Base-by-base conservation (phyloP, 2,329 filamentous ascomycete genomes). In the Exophiala oligosperma region DNA sequence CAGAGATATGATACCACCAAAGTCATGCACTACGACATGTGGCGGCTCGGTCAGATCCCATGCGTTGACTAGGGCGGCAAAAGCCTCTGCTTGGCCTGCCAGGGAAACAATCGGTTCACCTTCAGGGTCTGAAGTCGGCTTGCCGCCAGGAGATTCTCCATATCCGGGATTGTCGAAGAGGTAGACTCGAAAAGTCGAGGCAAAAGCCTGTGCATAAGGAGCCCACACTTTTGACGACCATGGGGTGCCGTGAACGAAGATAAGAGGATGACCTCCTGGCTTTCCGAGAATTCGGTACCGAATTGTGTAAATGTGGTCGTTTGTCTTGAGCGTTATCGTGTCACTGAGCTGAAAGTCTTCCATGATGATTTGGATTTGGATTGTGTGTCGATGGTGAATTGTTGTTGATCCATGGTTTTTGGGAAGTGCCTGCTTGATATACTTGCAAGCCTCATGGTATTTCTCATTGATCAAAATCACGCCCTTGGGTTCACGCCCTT, bases 221-320 rank as follows among this genome's bases (percentile, higher is more conserved):
- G 57, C 47, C 74, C 75, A 79, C 11, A 79, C 69, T 1, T 56
- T 63, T 1, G 74, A 77, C 1, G 76, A 77, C 76, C 77, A 79
- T 0, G 77, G 77, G 0, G 77, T 80, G 51, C 77, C 77, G 54
- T 79, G 77, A 9, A 79, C 65, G 38, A 79, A 78, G 9, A 79
- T 64, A 0, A 77, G 57, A 1, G 75, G 73, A 12, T 69, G 72
- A 0, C 54, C 56, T 0, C 38, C 40, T 2, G 60, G 37, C 3
- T 67, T 38, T 5, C 75, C 75, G 0, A 79, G 43, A 0, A 70
- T 70, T 1, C 61, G 69, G 69, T 70, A 75, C 57, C 61, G 67
- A 29, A 74, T 67, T 29, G 54, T 54, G 44, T 67, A 72, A 5
- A 51, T 59, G 14, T 71, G 67, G 3, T 68, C 69, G 9, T 65